Evolutionary conservation across 257 asterid genomes (phyloP).

Genomic region (Paraleonurus japonicus): DNA sequence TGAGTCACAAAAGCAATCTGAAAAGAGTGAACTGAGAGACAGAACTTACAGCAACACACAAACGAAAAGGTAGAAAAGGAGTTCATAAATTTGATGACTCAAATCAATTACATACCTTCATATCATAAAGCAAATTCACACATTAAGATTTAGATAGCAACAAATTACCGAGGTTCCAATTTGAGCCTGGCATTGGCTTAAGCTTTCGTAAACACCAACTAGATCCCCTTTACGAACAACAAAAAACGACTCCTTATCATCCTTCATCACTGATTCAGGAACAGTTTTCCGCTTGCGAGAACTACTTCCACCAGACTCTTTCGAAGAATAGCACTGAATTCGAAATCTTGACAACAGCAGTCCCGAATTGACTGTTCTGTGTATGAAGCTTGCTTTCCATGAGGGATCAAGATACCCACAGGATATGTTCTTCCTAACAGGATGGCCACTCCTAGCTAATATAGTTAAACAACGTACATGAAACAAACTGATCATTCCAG

Average conservation of each 20-base stretch:
- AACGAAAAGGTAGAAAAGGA: not conserved
- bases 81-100: not conserved
- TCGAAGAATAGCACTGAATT: conserved; percentile 53
- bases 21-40: too few species aligned
- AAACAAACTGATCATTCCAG: conserved; percentile 74
- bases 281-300: conserved; percentile 41
- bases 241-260: conserved; percentile 84
- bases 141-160: conserved; percentile 11
- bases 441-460: conserved; percentile 44
- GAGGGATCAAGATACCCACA: conserved; percentile 34
- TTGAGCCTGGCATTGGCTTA: conserved; percentile 92
- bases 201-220: conserved; percentile 85
- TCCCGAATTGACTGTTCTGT: conserved; percentile 40
- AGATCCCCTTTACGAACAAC: conserved; percentile 97
- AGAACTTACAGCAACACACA: too few species aligned
- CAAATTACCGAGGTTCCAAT: conserved; percentile 85
- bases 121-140: conserved; percentile 17
- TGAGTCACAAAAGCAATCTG: not conserved
- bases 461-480: conserved; percentile 50
- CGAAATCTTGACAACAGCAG: conserved; percentile 38
- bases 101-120: not conserved
- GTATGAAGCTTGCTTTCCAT: conserved; percentile 37
- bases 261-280: conserved; percentile 50
- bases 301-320: conserved; percentile 39
- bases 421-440: conserved; percentile 40